These are phyloP conservation scores for Dimocarpus longan DNA, from an alignment of 345 rosid genomes.

Conservation along the genomic window DNA sequence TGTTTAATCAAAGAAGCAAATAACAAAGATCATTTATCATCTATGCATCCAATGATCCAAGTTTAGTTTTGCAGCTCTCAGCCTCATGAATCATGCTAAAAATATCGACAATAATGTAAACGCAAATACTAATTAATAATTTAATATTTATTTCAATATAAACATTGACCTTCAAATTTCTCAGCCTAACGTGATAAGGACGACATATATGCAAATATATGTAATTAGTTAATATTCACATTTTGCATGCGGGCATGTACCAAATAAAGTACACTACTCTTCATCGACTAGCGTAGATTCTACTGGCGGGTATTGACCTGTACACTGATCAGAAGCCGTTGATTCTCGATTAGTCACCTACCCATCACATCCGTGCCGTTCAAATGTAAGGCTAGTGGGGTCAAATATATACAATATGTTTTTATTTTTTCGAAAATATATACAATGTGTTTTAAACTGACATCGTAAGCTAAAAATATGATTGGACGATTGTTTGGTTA, in stretches of 20 bases:
- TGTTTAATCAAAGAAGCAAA: too few species aligned
- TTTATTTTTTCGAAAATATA: background rate
- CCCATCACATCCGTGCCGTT: background rate
- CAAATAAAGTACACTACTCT: background rate
- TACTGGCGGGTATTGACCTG: conserved; percentile 9
- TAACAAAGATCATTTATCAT: too few species aligned
- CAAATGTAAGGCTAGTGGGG: background rate
- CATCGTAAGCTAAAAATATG: background rate
- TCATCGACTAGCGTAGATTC: background rate
- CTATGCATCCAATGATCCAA: background rate
- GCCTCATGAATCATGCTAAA: background rate
- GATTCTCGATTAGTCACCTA: background rate
- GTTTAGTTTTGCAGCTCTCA: background rate
- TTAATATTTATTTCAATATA: background rate
- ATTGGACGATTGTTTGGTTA: conserved; percentile 4
- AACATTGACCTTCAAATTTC: background rate
- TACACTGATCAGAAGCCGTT: conserved; percentile 5
- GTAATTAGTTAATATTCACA: background rate
- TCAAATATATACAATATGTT: background rate
- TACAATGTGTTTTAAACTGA: too few species aligned
- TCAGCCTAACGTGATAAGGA: too few species aligned
- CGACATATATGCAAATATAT: background rate
- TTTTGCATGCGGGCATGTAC: background rate
- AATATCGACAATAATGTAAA: background rate
- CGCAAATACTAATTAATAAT: background rate